These are phyloP conservation scores for Penicillium sclerotiorum DNA, from an alignment of 2,329 filamentous ascomycete species.

Conservation along the genomic window DNA sequence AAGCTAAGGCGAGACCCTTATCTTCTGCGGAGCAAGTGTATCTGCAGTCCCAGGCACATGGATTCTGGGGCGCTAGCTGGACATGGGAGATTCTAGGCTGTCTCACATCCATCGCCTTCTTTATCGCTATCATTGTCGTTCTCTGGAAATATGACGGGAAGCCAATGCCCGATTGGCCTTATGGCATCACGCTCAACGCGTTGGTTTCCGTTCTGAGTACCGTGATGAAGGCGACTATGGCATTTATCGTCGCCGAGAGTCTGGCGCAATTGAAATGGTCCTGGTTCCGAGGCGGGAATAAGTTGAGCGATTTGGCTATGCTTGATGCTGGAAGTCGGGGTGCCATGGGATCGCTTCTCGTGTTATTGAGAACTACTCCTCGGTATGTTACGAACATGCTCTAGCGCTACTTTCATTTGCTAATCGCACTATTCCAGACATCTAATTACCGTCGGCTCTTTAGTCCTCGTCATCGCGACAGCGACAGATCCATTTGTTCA, in stretches of 20 bases:
- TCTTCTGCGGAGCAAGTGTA: conserved; percentile 18
- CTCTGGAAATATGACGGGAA: conserved; percentile 31
- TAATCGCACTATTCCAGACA: conserved; percentile 18
- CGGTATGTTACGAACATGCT: conserved; percentile 17
- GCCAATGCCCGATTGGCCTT: conserved; percentile 33
- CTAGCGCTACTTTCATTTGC: background rate
- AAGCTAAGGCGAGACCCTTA: conserved; percentile 16
- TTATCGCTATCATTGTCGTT: conserved; percentile 38
- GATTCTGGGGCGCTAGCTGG: conserved; percentile 24
- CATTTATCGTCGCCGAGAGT: conserved; percentile 32
- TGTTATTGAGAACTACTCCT: conserved; percentile 29
- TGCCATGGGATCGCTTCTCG: conserved; percentile 29
- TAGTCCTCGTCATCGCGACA: conserved; percentile 30
- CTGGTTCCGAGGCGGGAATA: conserved; percentile 32
- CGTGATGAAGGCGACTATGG: conserved; percentile 34
- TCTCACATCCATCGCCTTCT: conserved; percentile 34
- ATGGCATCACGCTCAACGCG: conserved; percentile 37
- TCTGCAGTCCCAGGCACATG: conserved; percentile 14
- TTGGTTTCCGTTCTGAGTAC: conserved; percentile 33
- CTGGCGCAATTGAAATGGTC: conserved; percentile 40
- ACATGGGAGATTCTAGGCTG: conserved; percentile 24
- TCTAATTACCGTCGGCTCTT: conserved; percentile 30
- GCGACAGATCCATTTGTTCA: conserved; percentile 36
- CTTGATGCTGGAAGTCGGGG: conserved; percentile 40
- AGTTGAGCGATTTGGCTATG: conserved; percentile 33